These are phyloP conservation scores for Prunus salicina DNA, from an alignment of 306 rosid genomes.

Conservation along the genomic window DNA sequence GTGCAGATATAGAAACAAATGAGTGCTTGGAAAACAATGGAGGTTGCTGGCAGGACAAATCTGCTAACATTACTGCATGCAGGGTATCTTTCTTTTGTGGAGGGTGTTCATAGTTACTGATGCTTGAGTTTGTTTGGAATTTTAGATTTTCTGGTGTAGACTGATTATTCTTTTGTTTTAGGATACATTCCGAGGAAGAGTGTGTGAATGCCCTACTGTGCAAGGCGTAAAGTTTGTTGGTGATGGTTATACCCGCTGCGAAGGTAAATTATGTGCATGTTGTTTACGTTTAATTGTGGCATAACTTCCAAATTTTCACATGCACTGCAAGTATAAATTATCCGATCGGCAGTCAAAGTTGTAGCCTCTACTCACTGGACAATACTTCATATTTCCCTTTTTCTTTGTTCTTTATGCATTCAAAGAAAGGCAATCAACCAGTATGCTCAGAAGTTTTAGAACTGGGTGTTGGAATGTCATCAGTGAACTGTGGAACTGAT, in stretches of 20 bases:
- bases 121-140: constrained; percentile 3
- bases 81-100: constrained; percentile 50
- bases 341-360: neutral
- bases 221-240: constrained; percentile 76
- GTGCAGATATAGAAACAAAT: constrained; percentile 77
- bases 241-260: constrained; percentile 85
- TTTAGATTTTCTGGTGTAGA: constrained; percentile 9
- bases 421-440: no score
- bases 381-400: neutral
- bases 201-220: constrained; percentile 90
- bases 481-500: neutral
- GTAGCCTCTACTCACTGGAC: neutral
- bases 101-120: neutral
- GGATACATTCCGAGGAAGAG: constrained; percentile 98
- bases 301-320: neutral
- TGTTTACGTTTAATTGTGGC: constrained; percentile 3
- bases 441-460: neutral
- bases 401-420: neutral
- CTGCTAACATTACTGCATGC: constrained; percentile 84
- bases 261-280: constrained; percentile 54
- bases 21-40: constrained; percentile 93
- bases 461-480: neutral
- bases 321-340: neutral
- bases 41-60: constrained; percentile 84
- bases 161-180: constrained; percentile 24